phyloP scores from a whole-genome alignment of 2,329 filamentous ascomycete genomes.

The Aspergillus aculeatus region DNA sequence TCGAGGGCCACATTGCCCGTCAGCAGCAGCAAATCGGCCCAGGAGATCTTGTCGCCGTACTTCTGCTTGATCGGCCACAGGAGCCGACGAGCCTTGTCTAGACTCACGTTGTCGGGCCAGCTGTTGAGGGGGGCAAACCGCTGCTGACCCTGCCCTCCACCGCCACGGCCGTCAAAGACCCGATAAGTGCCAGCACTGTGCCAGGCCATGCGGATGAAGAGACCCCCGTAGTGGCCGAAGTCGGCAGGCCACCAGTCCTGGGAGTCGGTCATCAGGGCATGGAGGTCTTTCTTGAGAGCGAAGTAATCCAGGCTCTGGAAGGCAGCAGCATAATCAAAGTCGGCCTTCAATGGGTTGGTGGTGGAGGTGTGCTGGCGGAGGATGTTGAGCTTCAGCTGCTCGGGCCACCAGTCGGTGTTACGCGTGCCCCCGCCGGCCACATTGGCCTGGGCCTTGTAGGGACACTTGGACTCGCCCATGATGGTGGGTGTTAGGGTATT shows the following conservation, averaged over 20 bases:
- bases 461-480: conserved; percentile 3
- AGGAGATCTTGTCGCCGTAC: conserved; percentile 79
- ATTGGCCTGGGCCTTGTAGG: conserved; percentile 27
- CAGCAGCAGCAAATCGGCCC: conserved; percentile 71
- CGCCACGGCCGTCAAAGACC: conserved; percentile 71
- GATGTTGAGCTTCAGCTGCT: conserved; percentile 65
- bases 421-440: conserved; percentile 62
- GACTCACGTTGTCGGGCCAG: conserved; percentile 76
- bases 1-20: conserved; percentile 76
- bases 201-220: conserved; percentile 80
- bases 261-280: conserved; percentile 71
- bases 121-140: conserved; percentile 78
- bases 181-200: conserved; percentile 78
- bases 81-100: conserved; percentile 78
- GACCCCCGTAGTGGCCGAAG: conserved; percentile 76
- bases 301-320: conserved; percentile 72
- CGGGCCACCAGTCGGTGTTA: conserved; percentile 74
- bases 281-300: conserved; percentile 71
- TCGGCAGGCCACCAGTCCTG: conserved; percentile 82
- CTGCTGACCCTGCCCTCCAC: conserved; percentile 72
- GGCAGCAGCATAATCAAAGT: conserved; percentile 70
- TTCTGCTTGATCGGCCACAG: conserved; percentile 83
- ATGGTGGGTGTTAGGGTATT: background rate
- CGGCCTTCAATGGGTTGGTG: conserved; percentile 62
- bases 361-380: conserved; percentile 67